phyloP scores from a whole-genome alignment of 352 stramenopile species.

The Phytophthora syringae region DNA sequence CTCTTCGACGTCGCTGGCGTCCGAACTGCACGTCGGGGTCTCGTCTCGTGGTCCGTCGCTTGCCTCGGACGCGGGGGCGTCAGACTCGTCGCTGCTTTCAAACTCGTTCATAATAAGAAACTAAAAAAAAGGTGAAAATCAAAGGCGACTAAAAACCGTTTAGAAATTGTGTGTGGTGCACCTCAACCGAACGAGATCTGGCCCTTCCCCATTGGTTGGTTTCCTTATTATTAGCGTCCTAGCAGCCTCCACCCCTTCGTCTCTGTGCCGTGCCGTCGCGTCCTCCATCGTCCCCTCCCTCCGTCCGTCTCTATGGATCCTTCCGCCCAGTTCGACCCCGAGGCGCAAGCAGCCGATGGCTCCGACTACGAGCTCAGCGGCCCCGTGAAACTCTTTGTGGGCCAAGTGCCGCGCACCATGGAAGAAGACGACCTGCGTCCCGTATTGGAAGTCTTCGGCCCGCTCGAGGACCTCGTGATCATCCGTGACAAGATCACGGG shows the following conservation, averaged over 20 bases:
- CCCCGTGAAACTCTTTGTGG: conserved; percentile 85
- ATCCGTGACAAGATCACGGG: conserved; percentile 93
- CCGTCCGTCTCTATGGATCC: neutral
- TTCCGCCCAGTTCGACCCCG: conserved; percentile 1
- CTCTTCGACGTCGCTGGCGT: neutral
- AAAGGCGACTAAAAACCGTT: too few species aligned
- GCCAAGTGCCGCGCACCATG: conserved; percentile 90
- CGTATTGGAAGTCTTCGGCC: conserved; percentile 87
- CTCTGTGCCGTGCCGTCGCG: neutral
- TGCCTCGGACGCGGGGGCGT: neutral
- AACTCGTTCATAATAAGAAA: neutral
- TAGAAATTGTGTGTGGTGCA: neutral
- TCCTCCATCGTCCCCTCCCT: neutral
- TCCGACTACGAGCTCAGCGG: conserved; percentile 30
- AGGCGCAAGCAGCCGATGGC: neutral
- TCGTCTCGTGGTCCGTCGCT: neutral
- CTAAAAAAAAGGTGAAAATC: too few species aligned
- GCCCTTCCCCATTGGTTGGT: neutral
- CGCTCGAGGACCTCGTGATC: conserved; percentile 88
- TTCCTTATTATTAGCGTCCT: neutral
- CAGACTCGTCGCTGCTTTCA: neutral
- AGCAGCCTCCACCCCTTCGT: neutral
- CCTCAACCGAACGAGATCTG: neutral
- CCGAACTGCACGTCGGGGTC: neutral
- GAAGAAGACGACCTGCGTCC: conserved; percentile 86